phyloP scores from a whole-genome alignment of 83 land plant genomes.

The Larix sibirica region DNA sequence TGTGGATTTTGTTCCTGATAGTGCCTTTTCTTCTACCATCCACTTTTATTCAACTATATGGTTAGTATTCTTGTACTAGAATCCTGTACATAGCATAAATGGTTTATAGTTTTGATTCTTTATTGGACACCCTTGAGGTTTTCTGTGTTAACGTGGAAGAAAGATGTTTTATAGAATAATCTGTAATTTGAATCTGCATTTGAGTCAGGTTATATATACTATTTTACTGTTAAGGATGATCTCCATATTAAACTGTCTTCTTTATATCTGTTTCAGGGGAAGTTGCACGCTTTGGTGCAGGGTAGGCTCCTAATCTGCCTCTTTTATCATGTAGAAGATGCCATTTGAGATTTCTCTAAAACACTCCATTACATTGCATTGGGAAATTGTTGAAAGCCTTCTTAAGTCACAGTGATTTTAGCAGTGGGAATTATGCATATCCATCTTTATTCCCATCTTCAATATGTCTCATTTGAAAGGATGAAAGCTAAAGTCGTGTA shows the following conservation, averaged over 20 bases:
- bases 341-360: neutral
- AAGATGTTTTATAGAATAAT: neutral
- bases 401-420: neutral
- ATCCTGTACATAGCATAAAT: neutral
- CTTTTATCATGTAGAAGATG: neutral
- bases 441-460: neutral
- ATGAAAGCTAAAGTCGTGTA: neutral
- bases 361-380: neutral
- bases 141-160: neutral
- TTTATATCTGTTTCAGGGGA: slow-evolving; percentile 29
- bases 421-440: too few relatives aligned
- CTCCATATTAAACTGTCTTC: neutral
- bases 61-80: slow-evolving; percentile 14
- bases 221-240: neutral
- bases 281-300: slow-evolving; percentile 48
- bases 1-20: slow-evolving; percentile 31
- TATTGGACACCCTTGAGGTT: neutral
- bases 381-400: neutral
- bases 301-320: slow-evolving; percentile 26
- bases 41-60: slow-evolving; percentile 32
- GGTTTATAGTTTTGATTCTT: neutral
- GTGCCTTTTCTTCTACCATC: slow-evolving; percentile 36
- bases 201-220: neutral
- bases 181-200: neutral
- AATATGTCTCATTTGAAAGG: neutral